Evolutionary conservation across 23 red algal species (phyloP).

Genomic region (Gracilaria domingensis): DNA sequence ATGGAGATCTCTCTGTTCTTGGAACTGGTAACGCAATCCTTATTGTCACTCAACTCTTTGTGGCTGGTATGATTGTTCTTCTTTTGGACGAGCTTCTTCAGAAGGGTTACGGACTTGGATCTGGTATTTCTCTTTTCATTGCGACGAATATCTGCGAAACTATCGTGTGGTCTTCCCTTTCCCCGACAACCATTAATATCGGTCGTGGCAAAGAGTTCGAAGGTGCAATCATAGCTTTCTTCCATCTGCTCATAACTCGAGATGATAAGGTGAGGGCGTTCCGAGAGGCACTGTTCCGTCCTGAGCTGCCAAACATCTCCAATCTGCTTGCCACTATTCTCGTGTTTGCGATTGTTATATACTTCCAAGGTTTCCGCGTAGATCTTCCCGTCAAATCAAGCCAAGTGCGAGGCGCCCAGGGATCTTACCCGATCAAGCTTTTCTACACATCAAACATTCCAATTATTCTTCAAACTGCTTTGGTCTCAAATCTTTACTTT

Average conservation of each 20-base stretch:
- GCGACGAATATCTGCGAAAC: conserved; percentile 99
- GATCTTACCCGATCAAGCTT: conserved; percentile 97
- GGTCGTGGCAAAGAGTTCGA: conserved; percentile 98
- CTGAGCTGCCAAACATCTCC: conserved; percentile 96
- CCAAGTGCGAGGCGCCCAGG: conserved; percentile 86
- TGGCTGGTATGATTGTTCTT: conserved; percentile 95
- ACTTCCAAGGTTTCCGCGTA: conserved; percentile 98
- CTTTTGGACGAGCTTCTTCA: conserved; percentile 97
- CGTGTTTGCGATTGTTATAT: conserved; percentile 98
- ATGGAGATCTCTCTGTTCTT: conserved; percentile 87
- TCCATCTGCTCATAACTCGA: conserved; percentile 94
- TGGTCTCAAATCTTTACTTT: conserved; percentile 99
- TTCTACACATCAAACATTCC: conserved; percentile 99
- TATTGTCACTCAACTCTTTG: conserved; percentile 94
- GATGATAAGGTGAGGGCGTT: conserved; percentile 92
- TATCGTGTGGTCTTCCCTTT: conserved; percentile 97
- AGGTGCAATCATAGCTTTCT: conserved; percentile 97
- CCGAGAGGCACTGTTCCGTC: conserved; percentile 94
- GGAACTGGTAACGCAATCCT: conserved; percentile 91
- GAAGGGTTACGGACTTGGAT: conserved; percentile 98
- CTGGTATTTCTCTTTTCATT: conserved; percentile 98
- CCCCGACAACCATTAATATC: conserved; percentile 97
- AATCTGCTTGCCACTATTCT: conserved; percentile 95
- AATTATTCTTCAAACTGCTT: conserved; percentile 99
- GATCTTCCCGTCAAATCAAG: conserved; percentile 95